Percentiles rank a stretch among this genome's conserved stretches.
Evolutionary conservation across 345 rosid genomes (phyloP).

Genomic region (Acer negundo): DNA sequence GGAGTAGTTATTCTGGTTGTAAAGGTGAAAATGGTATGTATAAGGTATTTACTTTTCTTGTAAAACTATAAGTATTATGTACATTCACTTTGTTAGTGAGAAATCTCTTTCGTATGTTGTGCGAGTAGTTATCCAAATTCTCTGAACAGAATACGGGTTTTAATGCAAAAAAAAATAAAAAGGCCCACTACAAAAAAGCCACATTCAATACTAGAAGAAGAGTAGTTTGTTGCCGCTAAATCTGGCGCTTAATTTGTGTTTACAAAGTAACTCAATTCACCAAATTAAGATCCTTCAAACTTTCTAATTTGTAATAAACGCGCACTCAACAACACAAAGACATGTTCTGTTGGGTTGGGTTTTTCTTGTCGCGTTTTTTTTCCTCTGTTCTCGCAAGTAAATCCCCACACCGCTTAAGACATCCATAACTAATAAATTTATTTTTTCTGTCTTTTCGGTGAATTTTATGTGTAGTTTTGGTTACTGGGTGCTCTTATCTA

Average conservation of each 20-base stretch:
- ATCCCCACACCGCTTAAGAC: not conserved
- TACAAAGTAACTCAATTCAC: not conserved
- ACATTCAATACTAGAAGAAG: not conserved
- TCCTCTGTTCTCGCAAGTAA: not conserved
- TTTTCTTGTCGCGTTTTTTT: not conserved
- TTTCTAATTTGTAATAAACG: no score
- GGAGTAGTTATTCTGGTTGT: no score
- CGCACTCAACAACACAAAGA: not conserved
- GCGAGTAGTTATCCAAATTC: no score
- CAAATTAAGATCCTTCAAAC: conserved; percentile 4
- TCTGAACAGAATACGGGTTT: no score
- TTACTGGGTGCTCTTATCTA: not conserved
- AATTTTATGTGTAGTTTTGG: not conserved
- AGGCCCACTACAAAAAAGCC: not conserved
- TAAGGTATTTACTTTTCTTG: no score
- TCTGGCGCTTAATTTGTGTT: conserved; percentile 23
- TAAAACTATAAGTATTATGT: no score
- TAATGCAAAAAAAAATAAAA: no score
- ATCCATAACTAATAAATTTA: not conserved
- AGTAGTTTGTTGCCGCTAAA: conserved; percentile 23
- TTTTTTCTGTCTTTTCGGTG: not conserved
- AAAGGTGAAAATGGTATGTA: no score
- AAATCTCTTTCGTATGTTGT: no score
- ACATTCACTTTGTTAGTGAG: no score
- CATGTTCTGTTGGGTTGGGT: not conserved